These are phyloP conservation scores for Bromus sterilis DNA, from an alignment of 176 grass and related monocot genomes.

Conservation along the genomic window DNA sequence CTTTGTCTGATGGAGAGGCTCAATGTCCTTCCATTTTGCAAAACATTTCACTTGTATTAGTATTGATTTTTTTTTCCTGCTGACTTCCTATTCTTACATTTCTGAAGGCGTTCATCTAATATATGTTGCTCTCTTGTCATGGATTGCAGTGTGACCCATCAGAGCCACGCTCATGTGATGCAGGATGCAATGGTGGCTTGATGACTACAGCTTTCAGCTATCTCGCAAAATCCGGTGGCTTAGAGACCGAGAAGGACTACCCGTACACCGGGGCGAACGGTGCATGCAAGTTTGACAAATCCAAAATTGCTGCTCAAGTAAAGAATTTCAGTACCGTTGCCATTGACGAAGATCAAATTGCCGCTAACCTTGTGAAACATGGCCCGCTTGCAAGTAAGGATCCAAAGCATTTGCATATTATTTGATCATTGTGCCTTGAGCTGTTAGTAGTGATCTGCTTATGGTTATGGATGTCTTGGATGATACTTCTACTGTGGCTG, in stretches of 20 bases:
- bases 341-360: conserved; percentile 65
- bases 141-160: conserved; percentile 55
- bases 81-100: not conserved
- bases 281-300: conserved; percentile 74
- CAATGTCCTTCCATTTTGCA: not conserved
- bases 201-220: conserved; percentile 87
- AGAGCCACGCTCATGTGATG: conserved; percentile 54
- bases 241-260: conserved; percentile 67
- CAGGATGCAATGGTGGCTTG: conserved; percentile 79
- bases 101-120: not conserved
- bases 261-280: conserved; percentile 41
- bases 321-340: conserved; percentile 64
- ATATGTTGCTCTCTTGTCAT: not conserved
- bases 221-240: conserved; percentile 54
- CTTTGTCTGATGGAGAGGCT: not conserved
- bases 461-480: not conserved
- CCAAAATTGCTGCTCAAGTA: conserved; percentile 69
- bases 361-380: conserved; percentile 73
- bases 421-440: not conserved
- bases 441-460: not conserved
- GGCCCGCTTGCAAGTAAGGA: conserved; percentile 77
- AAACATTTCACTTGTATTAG: not conserved
- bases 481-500: not conserved
- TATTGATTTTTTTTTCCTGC: not conserved
- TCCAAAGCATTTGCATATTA: not conserved